Base-by-base conservation (phyloP, 352 stramenopile genomes). In the Pilasporangium apinafurcum region DNA sequence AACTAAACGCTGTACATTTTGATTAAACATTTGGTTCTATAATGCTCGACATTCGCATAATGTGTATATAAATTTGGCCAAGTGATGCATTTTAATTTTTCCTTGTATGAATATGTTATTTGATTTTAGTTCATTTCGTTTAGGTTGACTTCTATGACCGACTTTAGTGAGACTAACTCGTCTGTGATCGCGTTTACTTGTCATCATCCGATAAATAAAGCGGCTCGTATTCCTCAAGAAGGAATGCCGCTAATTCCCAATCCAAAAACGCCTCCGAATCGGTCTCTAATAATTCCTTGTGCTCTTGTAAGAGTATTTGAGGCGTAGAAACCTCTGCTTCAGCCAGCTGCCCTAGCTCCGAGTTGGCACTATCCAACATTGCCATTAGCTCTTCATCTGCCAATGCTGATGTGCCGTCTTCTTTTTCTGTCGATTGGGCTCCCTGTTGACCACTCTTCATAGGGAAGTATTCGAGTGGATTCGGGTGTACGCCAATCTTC, bases 221-320 rank as follows among this genome's bases (percentile, higher is more conserved):
- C 16, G 48, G 48, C 33, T 56, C 48, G 48, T 56, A 56, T 27
- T 56, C 48, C 33, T 56, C 48, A 34, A 56, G 40, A 21, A 56
- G 20, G 34, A 56, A 56, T 28, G 44, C 40, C 2, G 48, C 48
- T 10, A 45, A 27, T n/a, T n/a, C n/a, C n/a, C n/a, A n/a, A n/a
- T n/a, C n/a, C n/a, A n/a, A n/a, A n/a, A n/a, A n/a, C n/a, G n/a
- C n/a, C 14, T 56, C 48, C 28, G 27, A 34, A 29, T 56, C 48
- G 6, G 29, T 48, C 27, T 56, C 48, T 22, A 56, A 56, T 14
- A 56, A 41, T 6, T 50, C 48, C 27, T n/a, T 31, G 33, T 56
- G 48, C 33, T 56, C 48, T 35, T 56, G 48, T 35, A 49, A 38
- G 22, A 56, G 40, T 13, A 50, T 34, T 17, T 56, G 40, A 32